A percentile compares a stretch with the other conserved stretches of the same genome.
These are phyloP conservation scores for Penicillium odoratum DNA, from an alignment of 495 filamentous ascomycete genomes.

Conservation along the genomic window DNA sequence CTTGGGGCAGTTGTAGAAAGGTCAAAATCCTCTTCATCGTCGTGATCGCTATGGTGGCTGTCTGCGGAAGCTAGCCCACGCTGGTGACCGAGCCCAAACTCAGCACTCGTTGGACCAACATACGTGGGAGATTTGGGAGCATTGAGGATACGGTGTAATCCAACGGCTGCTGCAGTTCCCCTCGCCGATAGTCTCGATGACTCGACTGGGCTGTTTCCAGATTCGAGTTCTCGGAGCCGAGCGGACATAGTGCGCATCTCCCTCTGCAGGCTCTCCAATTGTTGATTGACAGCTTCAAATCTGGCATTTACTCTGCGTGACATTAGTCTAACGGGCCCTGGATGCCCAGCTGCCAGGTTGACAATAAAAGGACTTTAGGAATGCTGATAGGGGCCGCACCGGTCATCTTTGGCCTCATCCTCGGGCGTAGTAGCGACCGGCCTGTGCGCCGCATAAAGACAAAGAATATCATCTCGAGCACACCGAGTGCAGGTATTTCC, in stretches of 20 bases:
- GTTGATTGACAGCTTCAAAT: slow-evolving; percentile 31
- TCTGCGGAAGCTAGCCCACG: slow-evolving; percentile 2
- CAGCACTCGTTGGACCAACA: slow-evolving; percentile 44
- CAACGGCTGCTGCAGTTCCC: slow-evolving; percentile 2
- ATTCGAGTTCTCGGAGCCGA: slow-evolving; percentile 36
- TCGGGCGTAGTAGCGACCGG: slow-evolving; percentile 9
- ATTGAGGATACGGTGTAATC: slow-evolving; percentile 38
- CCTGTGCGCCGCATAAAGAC: slow-evolving; percentile 56
- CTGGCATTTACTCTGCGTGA: slow-evolving; percentile 19
- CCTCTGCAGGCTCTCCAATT: slow-evolving; percentile 31
- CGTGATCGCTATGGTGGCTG: background rate
- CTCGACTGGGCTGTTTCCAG: slow-evolving; percentile 8
- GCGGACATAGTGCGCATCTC: slow-evolving; percentile 36
- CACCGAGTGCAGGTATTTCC: slow-evolving; percentile 76
- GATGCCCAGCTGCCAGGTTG: background rate
- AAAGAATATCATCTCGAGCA: slow-evolving; percentile 60
- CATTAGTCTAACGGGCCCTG: slow-evolving; percentile 1
- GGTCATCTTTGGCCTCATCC: slow-evolving; percentile 21
- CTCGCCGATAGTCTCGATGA: slow-evolving; percentile 6
- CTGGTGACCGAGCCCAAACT: slow-evolving; percentile 37
- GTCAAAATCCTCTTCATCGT: slow-evolving; percentile 18
- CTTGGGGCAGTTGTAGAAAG: slow-evolving; percentile 24
- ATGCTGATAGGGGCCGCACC: slow-evolving; percentile 13
- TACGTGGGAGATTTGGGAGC: slow-evolving; percentile 38
- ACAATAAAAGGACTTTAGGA: background rate